Evolutionary conservation across 1,139 yeast genomes (phyloP).

Genomic region (Nakaseomyces bracarensis): DNA sequence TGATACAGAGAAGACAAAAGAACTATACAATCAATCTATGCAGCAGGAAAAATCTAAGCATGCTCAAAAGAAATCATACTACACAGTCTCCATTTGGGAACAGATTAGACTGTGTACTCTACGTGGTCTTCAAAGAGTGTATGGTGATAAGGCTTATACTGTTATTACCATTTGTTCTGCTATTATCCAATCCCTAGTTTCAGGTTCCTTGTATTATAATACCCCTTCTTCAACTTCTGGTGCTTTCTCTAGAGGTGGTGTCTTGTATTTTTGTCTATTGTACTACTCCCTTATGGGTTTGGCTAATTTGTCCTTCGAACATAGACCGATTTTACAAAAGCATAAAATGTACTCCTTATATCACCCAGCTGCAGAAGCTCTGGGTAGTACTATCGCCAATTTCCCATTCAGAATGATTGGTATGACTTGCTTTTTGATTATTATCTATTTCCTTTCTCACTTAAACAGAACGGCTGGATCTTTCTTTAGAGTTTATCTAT

Average conservation of each 20-base stretch:
- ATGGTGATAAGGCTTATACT: constrained; percentile 45
- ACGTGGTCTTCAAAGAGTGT: constrained; percentile 45
- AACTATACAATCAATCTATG: constrained; percentile 34
- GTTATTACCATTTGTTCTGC: constrained; percentile 42
- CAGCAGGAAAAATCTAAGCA: constrained; percentile 37
- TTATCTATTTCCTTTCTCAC: constrained; percentile 45
- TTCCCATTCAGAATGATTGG: constrained; percentile 44
- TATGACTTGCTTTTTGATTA: constrained; percentile 38
- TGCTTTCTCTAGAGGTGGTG: constrained; percentile 54
- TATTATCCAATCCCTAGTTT: constrained; percentile 42
- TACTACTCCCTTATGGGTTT: constrained; percentile 49
- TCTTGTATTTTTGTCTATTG: constrained; percentile 44
- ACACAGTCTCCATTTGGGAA: constrained; percentile 38
- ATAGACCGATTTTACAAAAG: constrained; percentile 47
- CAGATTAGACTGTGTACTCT: constrained; percentile 42
- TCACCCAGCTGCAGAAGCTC: constrained; percentile 53
- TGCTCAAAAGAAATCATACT: constrained; percentile 38
- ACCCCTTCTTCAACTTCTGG: constrained; percentile 40
- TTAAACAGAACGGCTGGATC: constrained; percentile 46
- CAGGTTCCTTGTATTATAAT: constrained; percentile 39
- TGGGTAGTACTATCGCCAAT: constrained; percentile 40
- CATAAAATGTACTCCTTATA: constrained; percentile 49
- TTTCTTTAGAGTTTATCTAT: constrained; percentile 45
- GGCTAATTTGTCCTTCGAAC: constrained; percentile 46
- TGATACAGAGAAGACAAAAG: constrained; percentile 37